These are phyloP conservation scores for Aphelidium insulamus DNA, from an alignment of 371 early-diverging fungal species.

Conservation along the genomic window DNA sequence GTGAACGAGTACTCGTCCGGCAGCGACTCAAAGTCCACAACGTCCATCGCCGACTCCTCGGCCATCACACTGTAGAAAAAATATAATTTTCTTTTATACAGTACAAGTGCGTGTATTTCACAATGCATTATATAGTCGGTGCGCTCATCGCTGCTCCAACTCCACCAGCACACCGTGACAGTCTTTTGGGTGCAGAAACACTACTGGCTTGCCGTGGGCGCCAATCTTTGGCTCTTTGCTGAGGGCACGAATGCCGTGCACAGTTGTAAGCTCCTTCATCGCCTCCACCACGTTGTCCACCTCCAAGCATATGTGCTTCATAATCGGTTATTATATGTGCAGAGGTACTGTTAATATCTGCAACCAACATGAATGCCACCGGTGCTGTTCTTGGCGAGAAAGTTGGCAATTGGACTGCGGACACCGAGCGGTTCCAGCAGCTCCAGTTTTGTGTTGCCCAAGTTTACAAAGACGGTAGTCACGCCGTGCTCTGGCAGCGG, in stretches of 20 bases:
- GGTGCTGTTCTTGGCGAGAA: constrained; percentile 41
- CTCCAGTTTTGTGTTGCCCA: constrained; percentile 62
- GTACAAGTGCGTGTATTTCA: too few species aligned
- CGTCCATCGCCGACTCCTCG: too few species aligned
- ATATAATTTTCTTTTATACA: too few species aligned
- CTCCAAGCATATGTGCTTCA: constrained; percentile 3
- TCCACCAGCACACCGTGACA: constrained; percentile 57
- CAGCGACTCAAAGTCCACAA: constrained; percentile 84
- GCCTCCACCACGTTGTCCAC: constrained; percentile 36
- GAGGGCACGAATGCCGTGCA: constrained; percentile 30
- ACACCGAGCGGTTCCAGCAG: constrained; percentile 45
- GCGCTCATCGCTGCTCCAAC: constrained; percentile 32
- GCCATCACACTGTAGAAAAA: too few species aligned
- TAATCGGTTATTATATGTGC: neutral
- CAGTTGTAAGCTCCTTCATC: constrained; percentile 26
- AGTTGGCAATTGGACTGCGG: constrained; percentile 42
- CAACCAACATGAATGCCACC: constrained; percentile 38
- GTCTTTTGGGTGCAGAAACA: constrained; percentile 61
- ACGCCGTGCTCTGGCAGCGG: constrained; percentile 58
- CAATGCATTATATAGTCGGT: neutral
- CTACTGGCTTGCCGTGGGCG: constrained; percentile 52
- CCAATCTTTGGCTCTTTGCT: constrained; percentile 50
- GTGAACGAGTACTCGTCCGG: constrained; percentile 49
- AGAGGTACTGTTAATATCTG: neutral
- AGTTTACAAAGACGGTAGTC: constrained; percentile 49